These are phyloP conservation scores for Gossypioides kirkii DNA, from an alignment of 345 rosid species.

Conservation along the genomic window DNA sequence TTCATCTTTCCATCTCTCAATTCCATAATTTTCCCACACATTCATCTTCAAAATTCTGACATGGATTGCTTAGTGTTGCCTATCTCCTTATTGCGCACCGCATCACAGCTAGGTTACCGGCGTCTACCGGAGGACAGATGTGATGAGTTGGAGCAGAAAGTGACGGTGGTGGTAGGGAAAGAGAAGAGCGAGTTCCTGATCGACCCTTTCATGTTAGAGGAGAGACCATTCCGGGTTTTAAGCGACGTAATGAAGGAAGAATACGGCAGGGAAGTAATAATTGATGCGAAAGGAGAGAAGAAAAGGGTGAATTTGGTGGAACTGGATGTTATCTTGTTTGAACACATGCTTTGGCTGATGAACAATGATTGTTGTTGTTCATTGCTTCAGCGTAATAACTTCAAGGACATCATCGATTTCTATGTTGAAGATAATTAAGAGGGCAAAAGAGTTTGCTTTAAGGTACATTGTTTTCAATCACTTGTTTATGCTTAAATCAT, in stretches of 20 bases:
- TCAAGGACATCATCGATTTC: conserved; percentile 69
- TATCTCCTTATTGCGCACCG: conserved; percentile 28
- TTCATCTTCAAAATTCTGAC: background rate
- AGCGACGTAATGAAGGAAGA: conserved; percentile 30
- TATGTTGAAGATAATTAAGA: conserved; percentile 49
- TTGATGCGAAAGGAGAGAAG: background rate
- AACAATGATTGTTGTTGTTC: conserved; percentile 51
- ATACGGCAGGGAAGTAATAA: background rate
- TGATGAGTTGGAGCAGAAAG: conserved; percentile 21
- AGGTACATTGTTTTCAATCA: background rate
- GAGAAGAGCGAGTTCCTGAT: conserved; percentile 72
- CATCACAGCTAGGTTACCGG: conserved; percentile 39
- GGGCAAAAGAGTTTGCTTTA: too few species aligned
- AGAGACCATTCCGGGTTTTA: conserved; percentile 57
- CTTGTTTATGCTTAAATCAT: background rate
- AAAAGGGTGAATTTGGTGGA: too few species aligned
- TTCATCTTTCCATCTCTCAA: too few species aligned
- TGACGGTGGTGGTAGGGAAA: conserved; percentile 75
- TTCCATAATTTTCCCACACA: background rate
- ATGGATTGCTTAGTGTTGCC: conserved; percentile 73
- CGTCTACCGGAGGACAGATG: conserved; percentile 20
- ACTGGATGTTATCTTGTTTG: conserved; percentile 58
- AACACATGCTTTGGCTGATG: conserved; percentile 86
- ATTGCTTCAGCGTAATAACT: conserved; percentile 51
- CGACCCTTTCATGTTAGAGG: conserved; percentile 54